These are phyloP conservation scores for Pseudofabraea citricarpa DNA, from an alignment of 2,329 filamentous ascomycete species.

Conservation along the genomic window DNA sequence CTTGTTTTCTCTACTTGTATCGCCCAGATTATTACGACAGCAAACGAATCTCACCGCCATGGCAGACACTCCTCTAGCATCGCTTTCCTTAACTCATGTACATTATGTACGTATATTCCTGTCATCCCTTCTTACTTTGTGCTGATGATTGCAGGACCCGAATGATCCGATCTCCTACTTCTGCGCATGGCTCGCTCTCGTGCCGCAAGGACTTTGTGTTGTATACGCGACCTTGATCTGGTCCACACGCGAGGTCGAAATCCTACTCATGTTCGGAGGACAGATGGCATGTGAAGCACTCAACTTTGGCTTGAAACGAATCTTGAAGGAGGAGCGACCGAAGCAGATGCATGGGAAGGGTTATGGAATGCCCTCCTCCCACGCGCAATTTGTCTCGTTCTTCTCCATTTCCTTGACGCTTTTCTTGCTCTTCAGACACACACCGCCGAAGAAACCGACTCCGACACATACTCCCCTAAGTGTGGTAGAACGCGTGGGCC, in stretches of 20 bases:
- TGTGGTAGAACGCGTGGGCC: conserved; percentile 48
- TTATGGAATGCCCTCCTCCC: conserved; percentile 95
- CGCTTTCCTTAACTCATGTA: conserved; percentile 90
- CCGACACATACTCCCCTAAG: conserved; percentile 49
- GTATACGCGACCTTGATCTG: conserved; percentile 87
- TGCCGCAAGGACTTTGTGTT: conserved; percentile 87
- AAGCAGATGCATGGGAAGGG: conserved; percentile 80
- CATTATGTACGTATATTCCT: conserved; percentile 68
- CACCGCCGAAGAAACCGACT: conserved; percentile 40
- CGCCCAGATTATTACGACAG: no score
- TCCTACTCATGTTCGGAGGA: conserved; percentile 83
- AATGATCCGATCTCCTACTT: conserved; percentile 77
- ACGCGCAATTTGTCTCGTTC: conserved; percentile 91
- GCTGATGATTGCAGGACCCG: conserved; percentile 61
- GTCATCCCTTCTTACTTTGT: conserved; percentile 1
- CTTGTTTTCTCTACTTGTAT: no score
- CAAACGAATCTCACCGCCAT: conserved; percentile 15
- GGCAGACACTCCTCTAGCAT: conserved; percentile 62
- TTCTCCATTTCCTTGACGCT: conserved; percentile 81
- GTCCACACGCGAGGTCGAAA: conserved; percentile 86
- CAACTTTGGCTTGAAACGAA: conserved; percentile 84
- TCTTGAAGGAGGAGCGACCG: conserved; percentile 89
- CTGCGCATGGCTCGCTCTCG: conserved; percentile 89
- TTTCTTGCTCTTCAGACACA: conserved; percentile 80
- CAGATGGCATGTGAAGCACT: conserved; percentile 88